Evolutionary conservation across 495 filamentous ascomycete genomes (phyloP).

Genomic region (Amniculicola lignicola): DNA sequence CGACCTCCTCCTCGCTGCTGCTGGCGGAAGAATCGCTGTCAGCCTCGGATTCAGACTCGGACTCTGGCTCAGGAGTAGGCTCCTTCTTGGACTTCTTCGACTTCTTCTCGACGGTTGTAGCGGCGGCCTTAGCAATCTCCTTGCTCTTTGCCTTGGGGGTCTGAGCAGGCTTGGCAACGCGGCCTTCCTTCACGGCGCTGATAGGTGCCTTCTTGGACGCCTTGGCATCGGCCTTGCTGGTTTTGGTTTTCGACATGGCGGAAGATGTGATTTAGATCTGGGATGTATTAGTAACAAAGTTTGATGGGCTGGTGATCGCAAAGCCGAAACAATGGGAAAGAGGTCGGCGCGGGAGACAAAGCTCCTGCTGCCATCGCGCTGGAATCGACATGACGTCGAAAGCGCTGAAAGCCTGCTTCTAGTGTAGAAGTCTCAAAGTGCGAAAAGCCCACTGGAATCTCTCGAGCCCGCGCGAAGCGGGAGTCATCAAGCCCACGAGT

Average conservation of each 20-base stretch:
- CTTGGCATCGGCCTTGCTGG: conserved; percentile 30
- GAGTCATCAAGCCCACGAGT: conserved; percentile 38
- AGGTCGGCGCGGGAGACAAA: neutral
- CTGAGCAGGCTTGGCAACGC: conserved; percentile 45
- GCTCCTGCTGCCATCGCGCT: conserved; percentile 4
- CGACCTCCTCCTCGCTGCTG: conserved; percentile 32
- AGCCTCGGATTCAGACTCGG: conserved; percentile 40
- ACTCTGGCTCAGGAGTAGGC: conserved; percentile 44
- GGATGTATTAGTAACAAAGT: conserved; percentile 18
- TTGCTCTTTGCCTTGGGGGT: conserved; percentile 43
- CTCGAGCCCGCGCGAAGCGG: conserved; percentile 33
- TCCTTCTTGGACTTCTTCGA: conserved; percentile 53
- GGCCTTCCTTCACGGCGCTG: conserved; percentile 47
- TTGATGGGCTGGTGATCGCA: neutral
- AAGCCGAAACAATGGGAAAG: conserved; percentile 2
- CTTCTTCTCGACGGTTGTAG: conserved; percentile 41
- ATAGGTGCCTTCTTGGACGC: conserved; percentile 19
- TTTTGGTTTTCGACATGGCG: conserved; percentile 31
- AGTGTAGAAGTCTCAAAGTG: conserved; percentile 31
- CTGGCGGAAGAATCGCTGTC: conserved; percentile 36
- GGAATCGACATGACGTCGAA: neutral
- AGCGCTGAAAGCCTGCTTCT: conserved; percentile 24
- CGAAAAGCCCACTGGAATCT: conserved; percentile 36
- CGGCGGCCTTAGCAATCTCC: conserved; percentile 45
- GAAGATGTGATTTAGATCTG: conserved; percentile 16